Conservation (phyloP, 2,329 filamentous ascomycete genomes). For the Camptophora hylomeconis region DNA sequence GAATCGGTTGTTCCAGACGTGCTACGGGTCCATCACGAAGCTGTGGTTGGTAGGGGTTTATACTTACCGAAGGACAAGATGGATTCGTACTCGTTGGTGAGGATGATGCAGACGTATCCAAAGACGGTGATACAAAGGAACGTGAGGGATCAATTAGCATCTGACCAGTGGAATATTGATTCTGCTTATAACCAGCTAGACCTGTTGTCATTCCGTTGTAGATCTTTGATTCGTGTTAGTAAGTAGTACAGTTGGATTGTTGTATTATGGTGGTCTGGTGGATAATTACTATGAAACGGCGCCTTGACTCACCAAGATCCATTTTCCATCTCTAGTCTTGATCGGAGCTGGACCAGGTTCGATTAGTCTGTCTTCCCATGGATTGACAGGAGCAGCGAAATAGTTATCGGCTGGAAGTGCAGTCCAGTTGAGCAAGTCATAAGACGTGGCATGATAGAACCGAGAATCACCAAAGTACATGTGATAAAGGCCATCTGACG, state of each 20-base stretch:
- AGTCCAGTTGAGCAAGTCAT: constrained; percentile 22
- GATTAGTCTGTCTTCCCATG: constrained; percentile 6
- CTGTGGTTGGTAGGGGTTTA: constrained; percentile 3
- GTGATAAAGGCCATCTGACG: constrained; percentile 21
- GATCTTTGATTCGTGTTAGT: too few relatives aligned
- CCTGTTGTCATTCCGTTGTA: constrained; percentile 12
- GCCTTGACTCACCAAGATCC: constrained; percentile 5
- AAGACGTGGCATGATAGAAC: constrained; percentile 19
- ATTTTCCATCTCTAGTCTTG: constrained; percentile 7
- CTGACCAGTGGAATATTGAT: constrained; percentile 21
- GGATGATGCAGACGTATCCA: too few relatives aligned
- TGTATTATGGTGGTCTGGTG: too few relatives aligned
- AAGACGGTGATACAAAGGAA: constrained; percentile 4
- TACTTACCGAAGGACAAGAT: too few relatives aligned
- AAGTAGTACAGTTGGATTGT: too few relatives aligned
- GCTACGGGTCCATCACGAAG: constrained; percentile 18
- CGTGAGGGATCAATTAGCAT: constrained; percentile 21
- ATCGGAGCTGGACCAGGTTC: constrained; percentile 6
- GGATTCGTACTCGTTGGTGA: too few relatives aligned
- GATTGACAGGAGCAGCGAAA: constrained; percentile 5
- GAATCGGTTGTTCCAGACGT: constrained; percentile 20
- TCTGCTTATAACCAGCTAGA: constrained; percentile 16
- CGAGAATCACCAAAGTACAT: constrained; percentile 24
- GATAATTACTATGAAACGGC: too few relatives aligned
- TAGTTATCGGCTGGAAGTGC: constrained; percentile 5